Conservation (phyloP, 495 filamentous ascomycete species). For the Thozetella sp. region DNA sequence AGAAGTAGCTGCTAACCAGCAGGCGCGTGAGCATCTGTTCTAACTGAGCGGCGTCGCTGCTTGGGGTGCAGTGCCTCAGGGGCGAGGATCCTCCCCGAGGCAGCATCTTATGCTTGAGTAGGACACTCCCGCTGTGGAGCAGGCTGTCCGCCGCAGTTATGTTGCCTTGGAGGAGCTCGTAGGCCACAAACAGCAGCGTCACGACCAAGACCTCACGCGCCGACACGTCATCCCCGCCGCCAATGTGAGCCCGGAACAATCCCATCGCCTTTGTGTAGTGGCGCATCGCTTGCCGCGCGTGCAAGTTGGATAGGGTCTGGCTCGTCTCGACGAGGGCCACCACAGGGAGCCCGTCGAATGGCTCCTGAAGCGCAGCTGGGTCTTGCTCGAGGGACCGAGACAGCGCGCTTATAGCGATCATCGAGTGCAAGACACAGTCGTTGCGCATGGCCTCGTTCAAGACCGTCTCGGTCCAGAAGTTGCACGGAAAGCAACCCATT, state of each 20-base stretch:
- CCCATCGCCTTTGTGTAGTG: slow-evolving; percentile 22
- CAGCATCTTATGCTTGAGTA: slow-evolving; percentile 10
- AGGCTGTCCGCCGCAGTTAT: slow-evolving; percentile 15
- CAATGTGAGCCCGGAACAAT: slow-evolving; percentile 12
- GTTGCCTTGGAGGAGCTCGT: slow-evolving; percentile 23
- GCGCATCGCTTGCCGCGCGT: slow-evolving; percentile 14
- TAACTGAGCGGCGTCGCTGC: not conserved
- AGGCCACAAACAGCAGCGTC: slow-evolving; percentile 18
- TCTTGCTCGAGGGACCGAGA: slow-evolving; percentile 9
- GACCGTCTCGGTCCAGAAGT: not conserved
- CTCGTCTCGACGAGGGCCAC: not conserved
- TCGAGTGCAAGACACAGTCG: slow-evolving; percentile 76
- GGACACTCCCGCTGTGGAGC: slow-evolving; percentile 12
- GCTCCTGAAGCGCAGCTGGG: not conserved
- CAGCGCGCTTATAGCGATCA: slow-evolving; percentile 57
- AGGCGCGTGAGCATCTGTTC: not conserved
- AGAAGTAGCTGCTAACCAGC: not conserved
- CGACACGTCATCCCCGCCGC: slow-evolving; percentile 6
- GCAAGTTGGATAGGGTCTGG: not conserved
- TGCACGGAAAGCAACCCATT: not conserved
- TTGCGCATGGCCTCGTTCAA: slow-evolving; percentile 66
- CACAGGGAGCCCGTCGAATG: not conserved
- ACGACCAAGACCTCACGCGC: slow-evolving; percentile 14
- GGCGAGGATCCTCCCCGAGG: not conserved
- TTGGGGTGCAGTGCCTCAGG: not conserved